Base-by-base conservation (phyloP, 2,329 filamentous ascomycete species). In the Spiromastix sp. region DNA sequence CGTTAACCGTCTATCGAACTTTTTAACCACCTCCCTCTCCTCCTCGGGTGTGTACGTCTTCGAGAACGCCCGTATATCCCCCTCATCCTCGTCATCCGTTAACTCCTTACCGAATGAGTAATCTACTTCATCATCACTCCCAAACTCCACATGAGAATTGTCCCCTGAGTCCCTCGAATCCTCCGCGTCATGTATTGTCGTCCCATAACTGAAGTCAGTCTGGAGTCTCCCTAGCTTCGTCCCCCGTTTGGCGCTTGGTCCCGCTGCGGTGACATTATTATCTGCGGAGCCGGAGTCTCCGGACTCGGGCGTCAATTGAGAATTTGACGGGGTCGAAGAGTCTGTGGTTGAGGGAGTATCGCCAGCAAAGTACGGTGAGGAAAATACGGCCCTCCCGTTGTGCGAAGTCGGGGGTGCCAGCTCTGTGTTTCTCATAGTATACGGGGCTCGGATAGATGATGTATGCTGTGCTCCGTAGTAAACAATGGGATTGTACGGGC, bases 1-100 rank as follows among this genome's bases (percentile, higher is more conserved):
- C 4, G 93, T 84, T 35, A 95, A 69, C 44, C 71, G 74, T 37
- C 74, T 68, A 55, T 94, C 86, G 46, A 94, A 76, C 60, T 83
- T 86, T 50, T 67, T 69, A 37, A 86, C 68, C 6, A 93, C 78
- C 3, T 67, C 64, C 15, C 56, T 62, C 52, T 93, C 86, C 56
- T 95, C 86, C 36, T 86, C 79, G 2, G 65, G 35, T 4, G 62
- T 61, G 33, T 57, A 61, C 3, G 48, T 49, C 46, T 41, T 71
- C 18, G 42, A 41, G n/a, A 39, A 35, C 15, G 33, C 13, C n/a
- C 15, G 20, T 3, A 38, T 18, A 8, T 22, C 28, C 20, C 17
- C 12, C 3, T 19, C 28, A 19, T 34, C 27, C 16, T 36, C 41
- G 7, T 40, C 39, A 11, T 24, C 39, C 7, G 11, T 8, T 8